phyloP scores from a whole-genome alignment of 768 basidiomycete species.

The Arthromyces matolae region DNA sequence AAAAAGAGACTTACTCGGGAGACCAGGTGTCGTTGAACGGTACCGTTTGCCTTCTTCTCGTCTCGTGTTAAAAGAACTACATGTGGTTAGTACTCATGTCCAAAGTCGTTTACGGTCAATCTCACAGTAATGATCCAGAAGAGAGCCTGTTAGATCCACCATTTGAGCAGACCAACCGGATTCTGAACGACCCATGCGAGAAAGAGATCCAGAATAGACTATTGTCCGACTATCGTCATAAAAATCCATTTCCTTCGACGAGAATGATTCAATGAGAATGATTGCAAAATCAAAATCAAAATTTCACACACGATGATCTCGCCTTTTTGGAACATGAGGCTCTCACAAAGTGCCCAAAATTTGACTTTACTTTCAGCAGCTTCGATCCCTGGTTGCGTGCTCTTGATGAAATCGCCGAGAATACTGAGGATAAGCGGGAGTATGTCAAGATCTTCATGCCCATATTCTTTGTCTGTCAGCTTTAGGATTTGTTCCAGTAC shows the following conservation, averaged over 20 bases:
- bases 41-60: constrained; percentile 48
- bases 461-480: constrained; percentile 54
- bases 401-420: constrained; percentile 70
- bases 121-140: constrained; percentile 79
- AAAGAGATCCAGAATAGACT: constrained; percentile 62
- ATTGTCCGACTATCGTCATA: constrained; percentile 73
- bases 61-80: constrained; percentile 67
- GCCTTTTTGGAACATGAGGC: constrained; percentile 66
- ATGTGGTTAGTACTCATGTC: neutral
- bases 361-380: constrained; percentile 91
- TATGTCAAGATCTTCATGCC: constrained; percentile 77
- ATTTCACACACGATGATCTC: constrained; percentile 81
- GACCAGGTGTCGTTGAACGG: constrained; percentile 49
- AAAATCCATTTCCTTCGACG: constrained; percentile 72
- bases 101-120: constrained; percentile 3
- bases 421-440: constrained; percentile 70
- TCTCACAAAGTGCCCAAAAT: constrained; percentile 78
- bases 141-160: constrained; percentile 60
- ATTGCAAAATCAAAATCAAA: too few relatives aligned
- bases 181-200: constrained; percentile 59
- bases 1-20: constrained; percentile 71
- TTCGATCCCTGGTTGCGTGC: constrained; percentile 86
- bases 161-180: constrained; percentile 73
- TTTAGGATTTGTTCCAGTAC: constrained; percentile 69
- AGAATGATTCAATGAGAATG: neutral